Percentiles rank a stretch among this genome's conserved stretches.
These are phyloP conservation scores for Paxillus ammoniavirescens DNA, from an alignment of 768 basidiomycete species.

Conservation along the genomic window DNA sequence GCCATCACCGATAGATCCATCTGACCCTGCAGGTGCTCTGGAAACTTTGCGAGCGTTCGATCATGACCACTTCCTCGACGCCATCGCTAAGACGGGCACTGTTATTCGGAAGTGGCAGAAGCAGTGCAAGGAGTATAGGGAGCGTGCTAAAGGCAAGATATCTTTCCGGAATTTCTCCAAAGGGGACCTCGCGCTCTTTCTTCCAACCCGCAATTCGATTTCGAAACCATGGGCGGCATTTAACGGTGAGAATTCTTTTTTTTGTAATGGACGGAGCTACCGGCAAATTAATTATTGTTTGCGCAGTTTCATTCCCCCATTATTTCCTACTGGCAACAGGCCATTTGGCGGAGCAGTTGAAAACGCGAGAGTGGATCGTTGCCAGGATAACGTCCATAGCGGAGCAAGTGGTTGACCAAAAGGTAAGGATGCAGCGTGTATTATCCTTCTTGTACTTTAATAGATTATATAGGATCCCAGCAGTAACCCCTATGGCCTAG, in stretches of 20 bases:
- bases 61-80: slow-evolving; percentile 83
- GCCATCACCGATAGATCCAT: slow-evolving; percentile 74
- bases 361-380: slow-evolving; percentile 92
- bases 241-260: slow-evolving; percentile 62
- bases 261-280: not conserved
- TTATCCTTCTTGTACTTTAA: slow-evolving; percentile 1
- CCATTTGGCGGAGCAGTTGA: slow-evolving; percentile 84
- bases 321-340: slow-evolving; percentile 92
- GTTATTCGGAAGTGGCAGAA: slow-evolving; percentile 97
- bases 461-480: slow-evolving; percentile 57
- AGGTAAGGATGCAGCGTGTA: slow-evolving; percentile 39
- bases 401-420: slow-evolving; percentile 79
- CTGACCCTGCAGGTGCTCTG: slow-evolving; percentile 67
- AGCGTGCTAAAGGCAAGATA: slow-evolving; percentile 94
- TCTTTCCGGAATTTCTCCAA: slow-evolving; percentile 94
- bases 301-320: slow-evolving; percentile 89
- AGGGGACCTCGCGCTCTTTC: slow-evolving; percentile 92
- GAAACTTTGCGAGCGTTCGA: slow-evolving; percentile 74
- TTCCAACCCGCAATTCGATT: slow-evolving; percentile 92
- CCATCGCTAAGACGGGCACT: slow-evolving; percentile 75
- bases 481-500: slow-evolving; percentile 87
- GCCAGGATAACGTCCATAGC: slow-evolving; percentile 87
- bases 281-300: not conserved
- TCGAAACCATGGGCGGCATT: slow-evolving; percentile 98
- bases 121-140: slow-evolving; percentile 93